Percentiles rank a stretch among this genome's conserved stretches.
phyloP scores from a whole-genome alignment of 306 rosid genomes.

The Crataegus laevigata region DNA sequence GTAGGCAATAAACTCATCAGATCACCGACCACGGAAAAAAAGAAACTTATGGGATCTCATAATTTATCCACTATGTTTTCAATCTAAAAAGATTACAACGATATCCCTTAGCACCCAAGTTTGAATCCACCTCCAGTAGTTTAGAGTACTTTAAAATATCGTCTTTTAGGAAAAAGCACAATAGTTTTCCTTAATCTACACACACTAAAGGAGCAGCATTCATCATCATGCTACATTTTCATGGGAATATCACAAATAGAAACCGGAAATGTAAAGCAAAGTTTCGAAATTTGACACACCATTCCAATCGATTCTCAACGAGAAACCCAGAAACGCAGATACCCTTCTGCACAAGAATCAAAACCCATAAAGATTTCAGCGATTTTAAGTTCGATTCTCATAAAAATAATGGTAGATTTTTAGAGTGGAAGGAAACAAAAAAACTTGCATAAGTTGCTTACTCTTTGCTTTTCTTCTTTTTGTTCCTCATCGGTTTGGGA shows the following conservation, averaged over 20 bases:
- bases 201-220: neutral
- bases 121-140: neutral
- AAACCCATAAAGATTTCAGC: neutral
- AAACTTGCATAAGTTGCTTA: neutral
- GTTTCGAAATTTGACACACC: neutral
- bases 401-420: neutral
- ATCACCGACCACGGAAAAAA: neutral
- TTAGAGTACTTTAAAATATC: neutral
- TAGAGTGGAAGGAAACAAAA: neutral
- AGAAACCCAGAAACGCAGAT: constrained; percentile 12
- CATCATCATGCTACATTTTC: neutral
- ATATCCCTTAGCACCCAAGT: neutral
- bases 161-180: neutral
- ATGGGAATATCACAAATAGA: neutral
- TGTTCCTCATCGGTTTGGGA: constrained; percentile 8
- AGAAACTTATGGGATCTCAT: neutral
- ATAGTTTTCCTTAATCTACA: neutral
- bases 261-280: neutral
- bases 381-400: neutral
- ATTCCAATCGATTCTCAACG: constrained; percentile 3
- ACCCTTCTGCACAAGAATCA: neutral
- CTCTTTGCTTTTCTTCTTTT: neutral
- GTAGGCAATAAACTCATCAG: neutral
- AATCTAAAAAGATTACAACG: neutral
- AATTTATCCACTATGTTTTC: neutral